Evolutionary conservation across 257 asterid genomes (phyloP).

Genomic region (Hygrophila difformis): DNA sequence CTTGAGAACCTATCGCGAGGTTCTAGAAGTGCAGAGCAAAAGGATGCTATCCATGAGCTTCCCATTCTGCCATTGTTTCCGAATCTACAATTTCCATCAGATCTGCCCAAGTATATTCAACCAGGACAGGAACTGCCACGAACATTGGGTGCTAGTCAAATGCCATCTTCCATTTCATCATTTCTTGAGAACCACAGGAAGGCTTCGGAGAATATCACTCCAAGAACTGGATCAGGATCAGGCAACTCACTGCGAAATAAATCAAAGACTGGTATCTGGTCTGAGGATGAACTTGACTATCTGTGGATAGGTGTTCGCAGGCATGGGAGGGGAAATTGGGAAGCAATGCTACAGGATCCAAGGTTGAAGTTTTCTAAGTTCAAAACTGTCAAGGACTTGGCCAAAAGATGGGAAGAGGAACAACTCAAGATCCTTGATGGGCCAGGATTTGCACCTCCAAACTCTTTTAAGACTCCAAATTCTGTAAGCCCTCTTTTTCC

Average conservation of each 20-base stretch:
- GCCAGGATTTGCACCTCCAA: slow-evolving; percentile 30
- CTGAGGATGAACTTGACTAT: slow-evolving; percentile 91
- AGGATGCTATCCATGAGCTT: slow-evolving; percentile 31
- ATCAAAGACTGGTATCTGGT: slow-evolving; percentile 61
- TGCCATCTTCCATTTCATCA: slow-evolving; percentile 47
- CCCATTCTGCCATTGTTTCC: slow-evolving; percentile 65
- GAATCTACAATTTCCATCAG: slow-evolving; percentile 52
- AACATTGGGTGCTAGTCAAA: slow-evolving; percentile 42
- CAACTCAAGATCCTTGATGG: slow-evolving; percentile 71
- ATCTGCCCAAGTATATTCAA: slow-evolving; percentile 38
- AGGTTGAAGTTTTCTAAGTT: slow-evolving; percentile 71
- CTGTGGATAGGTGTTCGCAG: slow-evolving; percentile 97
- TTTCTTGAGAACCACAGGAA: slow-evolving; percentile 82
- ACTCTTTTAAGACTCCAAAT: slow-evolving; percentile 38
- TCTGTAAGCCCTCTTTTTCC: slow-evolving; percentile 39
- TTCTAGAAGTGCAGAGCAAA: slow-evolving; percentile 45
- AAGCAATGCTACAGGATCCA: slow-evolving; percentile 73
- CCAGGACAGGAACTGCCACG: slow-evolving; percentile 57
- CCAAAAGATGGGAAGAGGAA: slow-evolving; percentile 85
- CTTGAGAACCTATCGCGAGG: slow-evolving; percentile 77
- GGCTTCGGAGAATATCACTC: slow-evolving; percentile 67
- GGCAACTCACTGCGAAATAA: slow-evolving; percentile 38
- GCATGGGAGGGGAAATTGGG: slow-evolving; percentile 91
- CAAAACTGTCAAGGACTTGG: slow-evolving; percentile 65
- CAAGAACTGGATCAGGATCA: slow-evolving; percentile 73